Base-by-base conservation (phyloP, 2,329 filamentous ascomycete genomes). In the Penicillium hesseltinei region DNA sequence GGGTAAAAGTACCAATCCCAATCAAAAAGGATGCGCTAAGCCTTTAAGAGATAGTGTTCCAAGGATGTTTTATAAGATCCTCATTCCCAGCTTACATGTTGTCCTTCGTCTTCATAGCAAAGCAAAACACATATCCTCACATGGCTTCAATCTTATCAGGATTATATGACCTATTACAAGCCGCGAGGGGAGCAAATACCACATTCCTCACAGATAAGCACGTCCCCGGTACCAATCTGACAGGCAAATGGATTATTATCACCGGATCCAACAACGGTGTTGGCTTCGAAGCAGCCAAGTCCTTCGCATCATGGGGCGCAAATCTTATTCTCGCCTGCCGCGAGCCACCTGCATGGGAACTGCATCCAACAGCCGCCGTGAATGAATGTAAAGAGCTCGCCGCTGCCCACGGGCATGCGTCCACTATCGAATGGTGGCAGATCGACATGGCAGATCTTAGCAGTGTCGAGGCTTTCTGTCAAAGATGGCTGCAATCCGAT, bases 281-380 rank as follows among this genome's bases (percentile, higher is more conserved):
- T 25, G 62, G 62, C 4, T 46, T 61, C 2, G 62, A 64, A 35
- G 53, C 58, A 3, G 58, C 60, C 8, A 62, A 62, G 11, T 56
- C 51, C 2, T 54, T 64, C 15, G 60, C 60, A 5, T 35, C 49
- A 51, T 58, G 56, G 60, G 60, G 62, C n/a, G 58, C 60, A 27
- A 62, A 64, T 13, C n/a, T 64, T 13, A 61, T 64, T 8, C 53
- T 64, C 4, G 60, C 60, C 19, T 64, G 62, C 10, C 60, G 60
- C 9, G 55, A 64, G 21, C 58, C 62, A 21, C 60, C 62, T 15
- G 21, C 47, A 13, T 53, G 58, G 46, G 62, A 64, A 43, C 27
- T 25, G 1, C 58, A 59, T 43, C 62, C 62, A 8, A 40, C 58
- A 17, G 48, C 44, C 0, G 62, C 60, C 3, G 39, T 59, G 23